Evolutionary conservation across 2,329 filamentous ascomycete species (phyloP).

Genomic region (Epichloe glyceriae): DNA sequence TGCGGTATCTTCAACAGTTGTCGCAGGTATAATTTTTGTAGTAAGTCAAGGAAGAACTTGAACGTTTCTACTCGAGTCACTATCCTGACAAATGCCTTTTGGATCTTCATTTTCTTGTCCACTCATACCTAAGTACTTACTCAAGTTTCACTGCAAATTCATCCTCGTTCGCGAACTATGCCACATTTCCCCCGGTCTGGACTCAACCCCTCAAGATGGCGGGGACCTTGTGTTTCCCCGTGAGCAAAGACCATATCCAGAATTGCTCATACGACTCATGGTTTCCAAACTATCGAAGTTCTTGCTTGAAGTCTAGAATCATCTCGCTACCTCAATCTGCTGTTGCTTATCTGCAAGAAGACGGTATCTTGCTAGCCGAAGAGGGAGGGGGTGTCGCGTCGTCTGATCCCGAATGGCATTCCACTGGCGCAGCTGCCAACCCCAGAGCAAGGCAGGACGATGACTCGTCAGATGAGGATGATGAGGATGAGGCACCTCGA

Average conservation of each 20-base stretch:
- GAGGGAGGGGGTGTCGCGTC: constrained; percentile 45
- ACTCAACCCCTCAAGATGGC: constrained; percentile 7
- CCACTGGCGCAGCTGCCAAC: constrained; percentile 16
- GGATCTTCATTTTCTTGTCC: neutral
- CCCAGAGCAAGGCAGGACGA: constrained; percentile 22
- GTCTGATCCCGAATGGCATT: constrained; percentile 40
- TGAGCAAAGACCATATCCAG: constrained; percentile 76
- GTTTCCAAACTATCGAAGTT: constrained; percentile 71
- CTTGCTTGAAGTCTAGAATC: constrained; percentile 75
- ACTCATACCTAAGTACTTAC: neutral
- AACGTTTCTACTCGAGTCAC: neutral
- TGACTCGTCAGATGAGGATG: constrained; percentile 32
- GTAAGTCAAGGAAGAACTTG: neutral
- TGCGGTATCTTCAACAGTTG: too few relatives aligned
- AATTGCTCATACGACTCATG: constrained; percentile 91
- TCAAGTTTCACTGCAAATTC: neutral
- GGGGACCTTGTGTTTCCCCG: constrained; percentile 56
- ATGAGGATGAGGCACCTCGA: constrained; percentile 28
- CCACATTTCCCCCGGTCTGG: constrained; percentile 19
- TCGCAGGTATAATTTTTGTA: neutral
- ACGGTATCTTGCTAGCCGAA: constrained; percentile 79
- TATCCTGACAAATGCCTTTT: neutral
- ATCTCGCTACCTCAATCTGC: constrained; percentile 67
- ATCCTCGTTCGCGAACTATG: constrained; percentile 14
- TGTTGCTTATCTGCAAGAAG: constrained; percentile 75